These are phyloP conservation scores for Nymphaea colorata DNA, from an alignment of 164 flowering plant genomes.

Conservation along the genomic window DNA sequence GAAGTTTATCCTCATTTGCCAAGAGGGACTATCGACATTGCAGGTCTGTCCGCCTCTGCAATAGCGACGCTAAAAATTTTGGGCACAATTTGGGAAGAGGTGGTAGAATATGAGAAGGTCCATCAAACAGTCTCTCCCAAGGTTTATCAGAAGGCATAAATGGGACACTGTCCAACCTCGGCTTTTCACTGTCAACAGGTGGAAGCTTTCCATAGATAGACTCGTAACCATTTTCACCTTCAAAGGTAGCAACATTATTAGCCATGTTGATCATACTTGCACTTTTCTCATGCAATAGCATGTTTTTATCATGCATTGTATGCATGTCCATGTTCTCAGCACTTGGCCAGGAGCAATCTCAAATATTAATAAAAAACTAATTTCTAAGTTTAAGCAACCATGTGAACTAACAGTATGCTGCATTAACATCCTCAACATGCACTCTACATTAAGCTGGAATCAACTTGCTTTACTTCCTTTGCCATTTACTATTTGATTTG, in stretches of 20 bases:
- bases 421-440: not conserved
- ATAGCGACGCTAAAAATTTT: slow-evolving; percentile 56
- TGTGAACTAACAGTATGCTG: not conserved
- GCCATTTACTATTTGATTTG: no score
- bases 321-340: no score
- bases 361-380: not conserved
- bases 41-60: slow-evolving; percentile 40
- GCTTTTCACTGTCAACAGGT: slow-evolving; percentile 18
- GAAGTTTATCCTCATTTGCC: not conserved
- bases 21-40: slow-evolving; percentile 12
- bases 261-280: no score
- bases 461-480: no score
- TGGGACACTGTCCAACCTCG: slow-evolving; percentile 13
- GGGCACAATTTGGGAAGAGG: slow-evolving; percentile 74
- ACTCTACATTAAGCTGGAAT: no score
- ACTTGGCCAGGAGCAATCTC: not conserved
- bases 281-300: no score
- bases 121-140: slow-evolving; percentile 81
- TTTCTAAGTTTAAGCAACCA: not conserved
- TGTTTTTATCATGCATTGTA: no score
- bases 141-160: slow-evolving; percentile 44
- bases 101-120: slow-evolving; percentile 73
- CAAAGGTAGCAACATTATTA: not conserved
- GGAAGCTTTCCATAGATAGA: slow-evolving; percentile 75
- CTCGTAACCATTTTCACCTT: slow-evolving; percentile 54